Conservation (phyloP, 1,284 basidiomycete species). For the Ganoderma sinense region DNA sequence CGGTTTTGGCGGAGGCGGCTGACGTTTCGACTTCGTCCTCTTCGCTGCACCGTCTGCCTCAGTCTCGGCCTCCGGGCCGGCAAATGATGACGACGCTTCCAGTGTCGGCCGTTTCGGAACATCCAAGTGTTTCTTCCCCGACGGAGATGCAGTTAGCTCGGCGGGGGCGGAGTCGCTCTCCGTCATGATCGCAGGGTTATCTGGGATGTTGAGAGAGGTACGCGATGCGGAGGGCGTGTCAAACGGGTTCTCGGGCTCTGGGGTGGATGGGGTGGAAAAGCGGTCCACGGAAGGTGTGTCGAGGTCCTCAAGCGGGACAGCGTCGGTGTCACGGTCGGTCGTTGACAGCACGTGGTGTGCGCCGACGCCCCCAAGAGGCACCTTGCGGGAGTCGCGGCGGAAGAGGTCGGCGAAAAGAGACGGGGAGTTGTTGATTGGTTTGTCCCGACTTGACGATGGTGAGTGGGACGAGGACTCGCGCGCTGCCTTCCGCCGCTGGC, state of each 20-base stretch:
- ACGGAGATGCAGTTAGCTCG: slow-evolving; percentile 11
- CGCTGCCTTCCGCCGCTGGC: slow-evolving; percentile 69
- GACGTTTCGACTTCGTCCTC: slow-evolving; percentile 27
- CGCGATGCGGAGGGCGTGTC: slow-evolving; percentile 52
- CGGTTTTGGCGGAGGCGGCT: slow-evolving; percentile 57
- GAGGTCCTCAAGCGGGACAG: slow-evolving; percentile 60
- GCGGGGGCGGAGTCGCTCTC: slow-evolving; percentile 32
- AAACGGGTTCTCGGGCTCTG: slow-evolving; percentile 59
- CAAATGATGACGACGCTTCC: slow-evolving; percentile 30
- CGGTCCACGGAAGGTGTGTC: slow-evolving; percentile 42
- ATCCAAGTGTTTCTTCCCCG: slow-evolving; percentile 6
- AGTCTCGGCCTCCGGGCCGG: background rate
- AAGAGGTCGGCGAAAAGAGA: slow-evolving; percentile 64
- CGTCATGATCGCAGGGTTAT: slow-evolving; percentile 41
- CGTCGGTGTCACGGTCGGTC: slow-evolving; percentile 49
- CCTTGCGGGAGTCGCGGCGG: slow-evolving; percentile 45
- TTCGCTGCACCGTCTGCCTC: background rate
- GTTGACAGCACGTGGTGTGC: slow-evolving; percentile 45
- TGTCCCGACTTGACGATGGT: slow-evolving; percentile 24
- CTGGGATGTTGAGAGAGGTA: slow-evolving; percentile 55
- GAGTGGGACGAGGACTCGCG: slow-evolving; percentile 55
- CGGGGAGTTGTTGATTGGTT: slow-evolving; percentile 34
- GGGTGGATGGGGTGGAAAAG: slow-evolving; percentile 43
- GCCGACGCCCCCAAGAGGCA: slow-evolving; percentile 42
- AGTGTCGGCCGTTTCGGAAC: slow-evolving; percentile 34